Evolutionary conservation across 495 filamentous ascomycete species (phyloP), one percentile per base, ranked within the genome.

Genomic region (Aspergillus baeticus): DNA sequence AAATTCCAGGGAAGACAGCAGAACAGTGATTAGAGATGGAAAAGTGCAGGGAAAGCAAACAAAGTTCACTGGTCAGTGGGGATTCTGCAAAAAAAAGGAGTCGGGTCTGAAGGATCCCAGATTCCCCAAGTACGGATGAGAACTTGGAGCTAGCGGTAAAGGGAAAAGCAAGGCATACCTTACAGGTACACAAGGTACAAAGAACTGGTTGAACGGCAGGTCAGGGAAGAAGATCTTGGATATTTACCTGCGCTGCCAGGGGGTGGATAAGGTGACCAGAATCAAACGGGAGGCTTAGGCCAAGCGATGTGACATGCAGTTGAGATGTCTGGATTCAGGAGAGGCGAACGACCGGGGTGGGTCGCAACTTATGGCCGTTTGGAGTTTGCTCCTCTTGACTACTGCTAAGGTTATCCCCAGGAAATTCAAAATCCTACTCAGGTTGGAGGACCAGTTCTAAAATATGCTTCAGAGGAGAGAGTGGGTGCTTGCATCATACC

Each of bases 281-380:
- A 13, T 13, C 21, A 14, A 45, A 29, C 26, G 22, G 35, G 38
- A 42, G 35, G 36, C 38, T 26, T 21, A 31, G 42, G 31, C 29
- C n/a, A 38, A 50, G 44, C 34, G 45, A 13, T 31, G 47, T 54
- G 57, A 50, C 57, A 59, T 59, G 57, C 57, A 57, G 56, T 41
- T 26, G 42, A 43, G 41, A 22, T 22, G 10, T 10, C 44, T n/a
- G 50, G 50, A 54, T 41, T 60, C 51, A 54, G 49, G 57, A 59
- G 55, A 52, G 55, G 18, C 35, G 18, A 41, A 41, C 2, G 21
- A n/a, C n/a, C n/a, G 38, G 23, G 47, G 55, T 51, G 55, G 55
- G 55, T 51, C 55, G 31, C 20, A 35, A 37, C 17, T 42, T 45
- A 14, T 45, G 42, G n/a, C 42, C 42, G 21, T 45, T 45, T 2